A percentile compares a stretch with the other conserved stretches of the same genome.
Evolutionary conservation across 495 filamentous ascomycete genomes (phyloP).

Genomic region (Evansstolkia leycettana): DNA sequence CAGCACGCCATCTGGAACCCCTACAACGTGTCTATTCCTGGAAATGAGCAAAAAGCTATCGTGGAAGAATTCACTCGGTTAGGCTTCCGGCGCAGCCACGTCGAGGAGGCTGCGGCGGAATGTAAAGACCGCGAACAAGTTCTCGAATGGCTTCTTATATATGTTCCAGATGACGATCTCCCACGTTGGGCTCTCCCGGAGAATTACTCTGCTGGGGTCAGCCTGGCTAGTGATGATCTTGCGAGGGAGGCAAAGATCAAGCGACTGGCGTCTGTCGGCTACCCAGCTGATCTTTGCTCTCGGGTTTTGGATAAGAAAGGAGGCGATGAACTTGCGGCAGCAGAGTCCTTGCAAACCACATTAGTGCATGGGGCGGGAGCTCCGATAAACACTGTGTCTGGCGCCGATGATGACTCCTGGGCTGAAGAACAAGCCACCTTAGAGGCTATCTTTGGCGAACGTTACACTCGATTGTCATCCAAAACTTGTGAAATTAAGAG

Average conservation of each 20-base stretch:
- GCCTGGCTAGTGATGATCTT: conserved; percentile 66
- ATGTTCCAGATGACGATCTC: conserved; percentile 93
- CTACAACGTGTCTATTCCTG: conserved; percentile 49
- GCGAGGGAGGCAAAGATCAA: conserved; percentile 68
- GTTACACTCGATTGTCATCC: conserved; percentile 42
- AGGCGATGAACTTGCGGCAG: conserved; percentile 67
- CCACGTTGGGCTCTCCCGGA: conserved; percentile 84
- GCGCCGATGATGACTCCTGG: conserved; percentile 44
- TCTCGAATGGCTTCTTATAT: conserved; percentile 84
- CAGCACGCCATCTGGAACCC: conserved; percentile 79
- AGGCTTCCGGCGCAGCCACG: conserved; percentile 77
- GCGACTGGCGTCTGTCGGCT: conserved; percentile 69
- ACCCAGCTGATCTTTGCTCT: conserved; percentile 70
- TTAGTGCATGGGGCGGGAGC: conserved; percentile 32
- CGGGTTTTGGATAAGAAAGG: conserved; percentile 52
- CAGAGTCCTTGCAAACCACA: conserved; percentile 62
- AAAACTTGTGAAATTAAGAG: conserved; percentile 53
- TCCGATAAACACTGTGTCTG: conserved; percentile 6
- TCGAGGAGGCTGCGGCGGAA: conserved; percentile 74
- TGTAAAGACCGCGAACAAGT: conserved; percentile 91
- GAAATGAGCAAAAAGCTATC: conserved; percentile 41
- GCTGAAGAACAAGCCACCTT: conserved; percentile 70
- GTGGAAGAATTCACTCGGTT: conserved; percentile 61
- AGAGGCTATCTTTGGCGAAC: conserved; percentile 64
- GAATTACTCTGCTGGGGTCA: conserved; percentile 77